phyloP scores from a whole-genome alignment of 345 rosid genomes.

The Kernera saxatilis region DNA sequence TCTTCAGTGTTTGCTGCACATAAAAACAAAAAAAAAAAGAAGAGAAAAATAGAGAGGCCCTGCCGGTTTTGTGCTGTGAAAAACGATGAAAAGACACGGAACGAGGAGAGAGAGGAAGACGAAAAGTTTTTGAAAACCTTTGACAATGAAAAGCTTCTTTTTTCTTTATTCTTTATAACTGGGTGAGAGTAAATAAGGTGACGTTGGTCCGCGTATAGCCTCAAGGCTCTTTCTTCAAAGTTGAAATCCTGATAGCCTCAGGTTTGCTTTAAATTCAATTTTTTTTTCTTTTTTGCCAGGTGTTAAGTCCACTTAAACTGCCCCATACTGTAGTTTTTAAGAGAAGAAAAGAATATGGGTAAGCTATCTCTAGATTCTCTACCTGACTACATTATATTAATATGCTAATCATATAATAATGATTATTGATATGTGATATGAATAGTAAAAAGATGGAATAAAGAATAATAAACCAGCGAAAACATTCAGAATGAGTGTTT shows the following conservation, averaged over 20 bases:
- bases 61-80: not conserved
- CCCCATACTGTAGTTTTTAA: not conserved
- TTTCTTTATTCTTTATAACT: not conserved
- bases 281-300: not conserved
- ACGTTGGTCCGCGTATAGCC: slow-evolving; percentile 15
- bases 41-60: not conserved
- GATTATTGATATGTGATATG: too few relatives aligned
- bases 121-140: not conserved
- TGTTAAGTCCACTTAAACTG: not conserved
- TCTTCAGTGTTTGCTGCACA: not conserved
- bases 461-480: too few relatives aligned
- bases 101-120: not conserved
- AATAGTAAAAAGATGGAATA: not conserved
- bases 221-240: not conserved
- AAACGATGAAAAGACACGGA: slow-evolving; percentile 29
- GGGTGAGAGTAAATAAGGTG: not conserved
- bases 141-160: not conserved
- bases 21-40: not conserved
- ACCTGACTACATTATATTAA: too few relatives aligned
- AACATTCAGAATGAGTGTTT: not conserved
- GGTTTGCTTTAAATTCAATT: not conserved
- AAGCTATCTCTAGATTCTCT: not conserved
- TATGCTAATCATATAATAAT: too few relatives aligned
- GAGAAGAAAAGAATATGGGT: not conserved
- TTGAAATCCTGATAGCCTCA: not conserved